Evolutionary conservation across 2,329 filamentous ascomycete genomes (phyloP).

Genomic region (Septoria linicola): DNA sequence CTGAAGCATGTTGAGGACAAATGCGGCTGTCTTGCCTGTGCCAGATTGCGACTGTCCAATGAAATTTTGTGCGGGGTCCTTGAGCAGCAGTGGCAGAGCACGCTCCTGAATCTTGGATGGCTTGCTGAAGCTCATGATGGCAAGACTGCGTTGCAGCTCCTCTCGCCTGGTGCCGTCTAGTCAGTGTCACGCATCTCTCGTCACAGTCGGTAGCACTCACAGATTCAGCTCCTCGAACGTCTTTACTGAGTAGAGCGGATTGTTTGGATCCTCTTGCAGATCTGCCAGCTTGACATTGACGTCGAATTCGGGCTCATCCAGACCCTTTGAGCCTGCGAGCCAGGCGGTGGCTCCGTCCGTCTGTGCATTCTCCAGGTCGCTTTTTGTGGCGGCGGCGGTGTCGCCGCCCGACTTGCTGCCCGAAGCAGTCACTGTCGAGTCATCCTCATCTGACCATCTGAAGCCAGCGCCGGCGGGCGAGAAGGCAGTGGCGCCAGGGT

Average conservation of each 20-base stretch:
- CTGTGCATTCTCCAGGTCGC: conserved; percentile 29
- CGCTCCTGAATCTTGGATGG: conserved; percentile 98
- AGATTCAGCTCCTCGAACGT: conserved; percentile 83
- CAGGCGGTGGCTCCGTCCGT: conserved; percentile 48
- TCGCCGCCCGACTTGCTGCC: conserved; percentile 20
- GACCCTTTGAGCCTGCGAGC: conserved; percentile 46
- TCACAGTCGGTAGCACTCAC: conserved; percentile 52
- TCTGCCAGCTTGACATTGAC: conserved; percentile 92
- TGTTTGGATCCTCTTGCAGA: conserved; percentile 79
- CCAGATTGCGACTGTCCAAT: conserved; percentile 99
- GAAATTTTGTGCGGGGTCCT: conserved; percentile 85
- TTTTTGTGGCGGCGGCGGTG: conserved; percentile 18
- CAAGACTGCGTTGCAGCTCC: conserved; percentile 72
- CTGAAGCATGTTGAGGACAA: conserved; percentile 86
- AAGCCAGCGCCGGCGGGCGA: conserved; percentile 27
- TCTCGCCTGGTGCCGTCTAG: conserved; percentile 45
- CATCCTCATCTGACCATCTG: conserved; percentile 39
- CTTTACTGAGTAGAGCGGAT: conserved; percentile 81
- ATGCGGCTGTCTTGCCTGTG: conserved; percentile 96
- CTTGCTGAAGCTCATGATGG: conserved; percentile 82
- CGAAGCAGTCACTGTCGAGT: conserved; percentile 23
- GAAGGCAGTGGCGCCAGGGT: conserved; percentile 18
- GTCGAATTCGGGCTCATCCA: conserved; percentile 73
- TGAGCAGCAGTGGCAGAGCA: conserved; percentile 83
- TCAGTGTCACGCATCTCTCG: not conserved